A percentile compares a stretch with the other conserved stretches of the same genome.
Conservation (phyloP, 1,284 basidiomycete species). For the Malassezia yamatoensis region DNA sequence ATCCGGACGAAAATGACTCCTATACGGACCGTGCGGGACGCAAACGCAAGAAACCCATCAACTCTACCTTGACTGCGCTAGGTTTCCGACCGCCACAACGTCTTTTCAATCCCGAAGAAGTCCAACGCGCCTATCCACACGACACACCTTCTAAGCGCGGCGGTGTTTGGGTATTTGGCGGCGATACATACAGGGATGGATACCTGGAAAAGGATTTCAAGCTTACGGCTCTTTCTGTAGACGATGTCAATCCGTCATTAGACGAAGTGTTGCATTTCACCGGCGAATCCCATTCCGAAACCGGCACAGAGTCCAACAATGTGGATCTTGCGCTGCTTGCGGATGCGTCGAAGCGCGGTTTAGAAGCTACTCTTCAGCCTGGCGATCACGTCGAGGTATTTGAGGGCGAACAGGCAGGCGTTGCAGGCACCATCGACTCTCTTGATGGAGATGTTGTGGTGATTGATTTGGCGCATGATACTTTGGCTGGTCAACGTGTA, state of each 20-base stretch:
- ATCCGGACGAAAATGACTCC: slow-evolving; percentile 48
- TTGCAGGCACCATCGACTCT: slow-evolving; percentile 81
- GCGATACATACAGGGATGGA: slow-evolving; percentile 85
- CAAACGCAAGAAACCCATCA: slow-evolving; percentile 46
- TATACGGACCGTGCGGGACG: slow-evolving; percentile 49
- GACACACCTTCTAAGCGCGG: slow-evolving; percentile 52
- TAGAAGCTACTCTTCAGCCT: slow-evolving; percentile 81
- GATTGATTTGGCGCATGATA: slow-evolving; percentile 63
- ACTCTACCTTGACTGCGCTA: slow-evolving; percentile 28
- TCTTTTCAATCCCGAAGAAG: slow-evolving; percentile 89
- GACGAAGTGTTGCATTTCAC: slow-evolving; percentile 91
- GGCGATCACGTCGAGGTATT: slow-evolving; percentile 96
- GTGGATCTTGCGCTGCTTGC: slow-evolving; percentile 75
- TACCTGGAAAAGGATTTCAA: slow-evolving; percentile 96
- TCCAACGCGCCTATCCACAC: slow-evolving; percentile 72
- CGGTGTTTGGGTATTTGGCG: slow-evolving; percentile 58
- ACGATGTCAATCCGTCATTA: slow-evolving; percentile 86
- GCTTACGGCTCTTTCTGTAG: slow-evolving; percentile 65
- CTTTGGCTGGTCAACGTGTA: slow-evolving; percentile 67
- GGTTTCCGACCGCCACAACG: slow-evolving; percentile 75
- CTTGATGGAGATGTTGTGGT: slow-evolving; percentile 79
- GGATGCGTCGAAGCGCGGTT: slow-evolving; percentile 73
- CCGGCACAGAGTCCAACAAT: slow-evolving; percentile 24
- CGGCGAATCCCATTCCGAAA: slow-evolving; percentile 48
- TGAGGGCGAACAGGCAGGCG: slow-evolving; percentile 87